Evolutionary conservation across 805 yeast species (phyloP).

Genomic region (Starmerella floricola): DNA sequence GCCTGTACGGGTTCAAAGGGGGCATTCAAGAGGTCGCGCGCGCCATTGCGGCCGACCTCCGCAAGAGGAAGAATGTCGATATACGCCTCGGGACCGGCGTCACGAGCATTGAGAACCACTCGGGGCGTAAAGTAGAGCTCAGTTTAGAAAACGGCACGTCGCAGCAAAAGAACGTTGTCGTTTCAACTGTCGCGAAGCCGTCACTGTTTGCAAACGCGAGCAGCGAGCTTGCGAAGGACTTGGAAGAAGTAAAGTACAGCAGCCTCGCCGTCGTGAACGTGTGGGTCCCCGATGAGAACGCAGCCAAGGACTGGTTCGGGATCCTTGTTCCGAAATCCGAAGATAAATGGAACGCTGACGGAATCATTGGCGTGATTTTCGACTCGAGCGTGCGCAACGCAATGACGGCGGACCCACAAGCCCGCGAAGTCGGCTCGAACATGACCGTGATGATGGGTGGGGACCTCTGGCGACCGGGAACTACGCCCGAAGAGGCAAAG

Average conservation of each 20-base stretch:
- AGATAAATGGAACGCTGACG: slow-evolving; percentile 38
- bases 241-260: slow-evolving; percentile 37
- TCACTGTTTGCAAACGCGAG: slow-evolving; percentile 9
- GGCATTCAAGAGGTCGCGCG: slow-evolving; percentile 26
- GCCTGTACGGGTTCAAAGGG: slow-evolving; percentile 21
- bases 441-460: slow-evolving; percentile 91
- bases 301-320: slow-evolving; percentile 63
- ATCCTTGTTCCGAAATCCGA: slow-evolving; percentile 59
- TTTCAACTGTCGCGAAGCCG: slow-evolving; percentile 18
- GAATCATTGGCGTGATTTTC: slow-evolving; percentile 73
- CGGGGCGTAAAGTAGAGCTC: slow-evolving; percentile 7
- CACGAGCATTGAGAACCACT: neutral
- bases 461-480: slow-evolving; percentile 36
- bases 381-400: slow-evolving; percentile 74
- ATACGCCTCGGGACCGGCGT: slow-evolving; percentile 19
- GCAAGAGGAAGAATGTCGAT: slow-evolving; percentile 17
- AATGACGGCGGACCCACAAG: slow-evolving; percentile 10
- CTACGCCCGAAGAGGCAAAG: slow-evolving; percentile 19
- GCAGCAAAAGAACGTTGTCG: slow-evolving; percentile 12
- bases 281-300: slow-evolving; percentile 36
- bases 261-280: slow-evolving; percentile 61
- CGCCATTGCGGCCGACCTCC: slow-evolving; percentile 22
- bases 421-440: slow-evolving; percentile 40
- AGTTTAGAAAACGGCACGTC: neutral
- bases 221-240: slow-evolving; percentile 6